Evolutionary conservation across 1,284 basidiomycete genomes (phyloP), one percentile per base, ranked within the genome.

Genomic region (Flammula alnicola): DNA sequence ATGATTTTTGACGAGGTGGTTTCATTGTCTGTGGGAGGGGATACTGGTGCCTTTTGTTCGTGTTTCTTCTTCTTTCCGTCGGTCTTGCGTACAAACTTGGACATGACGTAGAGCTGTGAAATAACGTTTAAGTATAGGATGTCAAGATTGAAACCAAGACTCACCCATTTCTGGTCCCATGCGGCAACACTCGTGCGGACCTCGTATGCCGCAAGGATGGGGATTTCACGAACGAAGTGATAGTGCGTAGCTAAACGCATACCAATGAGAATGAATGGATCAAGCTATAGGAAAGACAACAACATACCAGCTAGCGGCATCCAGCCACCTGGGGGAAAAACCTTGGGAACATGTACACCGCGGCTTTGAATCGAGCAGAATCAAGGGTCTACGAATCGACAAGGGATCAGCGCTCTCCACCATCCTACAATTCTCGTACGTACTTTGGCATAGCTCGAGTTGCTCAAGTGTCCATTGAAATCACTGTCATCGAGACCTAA

Each of bases 121-220:
- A 11, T 10, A 26, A 3, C 31, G 47, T 25, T 47, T 22, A 29
- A 26, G 12, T n/a, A 23, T 20, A 30, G 50, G 33, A 40, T 14
- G 16, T 16, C 6, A n/a, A 14, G 8, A 1, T 5, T n/a, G 27
- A 26, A 12, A 38, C 19, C 40, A 16, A 8, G 8, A 47, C 19
- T 68, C 81, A 91, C 88, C 92, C 92, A 94, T 80, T 95, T 95
- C 42, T 86, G 74, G 52, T 93, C 92, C 90, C 91, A 95, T 3
- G 83, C 77, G 4, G 73, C 86, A 12, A 89, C 68, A 25, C 68
- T 75, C n/a, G 82, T 67, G 45, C 88, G 78, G 27, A 94, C 79
- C 65, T 91, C 83, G 60, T 91, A 95, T 5, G 68, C 66, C 1
- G 78, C 63, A 11, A 90, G 72, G 39, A 92, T 83, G 0, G 91